A percentile compares a stretch with the other conserved stretches of the same genome.
Evolutionary conservation across 2,329 filamentous ascomycete genomes (phyloP).

Genomic region (Huntiella moniliformis): DNA sequence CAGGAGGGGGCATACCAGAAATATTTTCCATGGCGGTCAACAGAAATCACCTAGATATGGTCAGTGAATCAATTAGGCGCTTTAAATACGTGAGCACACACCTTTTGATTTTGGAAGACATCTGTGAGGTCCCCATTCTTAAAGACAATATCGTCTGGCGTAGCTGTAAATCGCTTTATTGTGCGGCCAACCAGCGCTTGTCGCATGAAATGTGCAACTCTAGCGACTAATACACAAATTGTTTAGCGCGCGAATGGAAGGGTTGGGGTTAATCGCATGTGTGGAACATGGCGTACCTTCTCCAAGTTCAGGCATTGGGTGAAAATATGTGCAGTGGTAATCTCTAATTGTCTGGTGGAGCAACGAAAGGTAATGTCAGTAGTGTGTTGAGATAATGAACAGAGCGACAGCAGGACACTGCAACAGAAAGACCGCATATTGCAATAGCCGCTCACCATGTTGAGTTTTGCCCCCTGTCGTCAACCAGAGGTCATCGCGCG

Average conservation of each 20-base stretch:
- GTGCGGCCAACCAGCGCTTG: slow-evolving; percentile 70
- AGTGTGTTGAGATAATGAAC: too few species aligned
- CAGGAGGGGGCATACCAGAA: slow-evolving; percentile 45
- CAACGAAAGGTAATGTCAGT: too few species aligned
- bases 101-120: background rate
- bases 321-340: too few species aligned
- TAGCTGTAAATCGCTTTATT: slow-evolving; percentile 48
- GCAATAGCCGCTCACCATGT: too few species aligned
- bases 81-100: background rate
- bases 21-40: slow-evolving; percentile 86
- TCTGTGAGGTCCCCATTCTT: slow-evolving; percentile 68
- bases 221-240: slow-evolving; percentile 39
- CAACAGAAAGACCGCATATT: too few species aligned
- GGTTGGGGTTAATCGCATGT: background rate
- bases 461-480: background rate
- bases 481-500: background rate
- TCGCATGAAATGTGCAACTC: slow-evolving; percentile 69
- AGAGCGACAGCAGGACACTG: too few species aligned
- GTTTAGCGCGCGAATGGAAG: background rate
- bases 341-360: too few species aligned
- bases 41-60: slow-evolving; percentile 37
- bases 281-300: slow-evolving; percentile 25
- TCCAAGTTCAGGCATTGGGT: slow-evolving; percentile 42
- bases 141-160: slow-evolving; percentile 71
- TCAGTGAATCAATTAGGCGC: background rate